Evolutionary conservation across 225 moss, liverwort and hornwort species (phyloP).

Genomic region (Pseudisothecium myosuroides): DNA sequence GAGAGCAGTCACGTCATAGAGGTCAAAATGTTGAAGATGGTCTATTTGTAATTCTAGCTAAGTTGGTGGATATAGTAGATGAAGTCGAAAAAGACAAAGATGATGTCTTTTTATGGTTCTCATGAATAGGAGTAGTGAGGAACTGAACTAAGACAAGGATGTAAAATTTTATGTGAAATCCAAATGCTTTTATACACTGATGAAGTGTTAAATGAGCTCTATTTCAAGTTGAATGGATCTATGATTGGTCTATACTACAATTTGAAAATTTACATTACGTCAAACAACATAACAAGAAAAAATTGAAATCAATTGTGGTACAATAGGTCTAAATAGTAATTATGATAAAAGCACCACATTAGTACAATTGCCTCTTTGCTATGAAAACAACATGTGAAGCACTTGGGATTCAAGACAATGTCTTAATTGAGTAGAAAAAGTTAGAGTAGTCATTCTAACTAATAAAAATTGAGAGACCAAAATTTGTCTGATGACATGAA

Average conservation of each 20-base stretch:
- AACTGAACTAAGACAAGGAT: no score
- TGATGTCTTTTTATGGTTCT: no score
- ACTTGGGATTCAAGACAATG: not conserved
- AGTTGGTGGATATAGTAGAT: no score
- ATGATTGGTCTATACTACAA: fast-evolving
- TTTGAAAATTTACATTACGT: not conserved
- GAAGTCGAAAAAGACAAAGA: no score
- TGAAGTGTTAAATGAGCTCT: not conserved
- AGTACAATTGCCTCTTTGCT: not conserved
- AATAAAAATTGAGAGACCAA: fast-evolving
- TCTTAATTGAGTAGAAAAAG: fast-evolving
- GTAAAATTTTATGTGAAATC: no score
- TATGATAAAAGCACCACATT: fast-evolving
- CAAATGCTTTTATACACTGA: not conserved
- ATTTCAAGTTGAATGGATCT: not conserved
- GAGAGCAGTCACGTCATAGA: no score
- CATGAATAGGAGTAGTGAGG: no score
- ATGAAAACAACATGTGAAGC: not conserved
- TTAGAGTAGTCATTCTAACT: fast-evolving
- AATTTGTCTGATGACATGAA: not conserved
- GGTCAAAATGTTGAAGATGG: no score
- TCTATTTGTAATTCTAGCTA: no score
- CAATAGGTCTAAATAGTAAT: not conserved
- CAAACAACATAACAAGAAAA: not conserved
- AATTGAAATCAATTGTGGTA: not conserved